Conservation (phyloP, 768 basidiomycete species). For the Tulasnella sp. region DNA sequence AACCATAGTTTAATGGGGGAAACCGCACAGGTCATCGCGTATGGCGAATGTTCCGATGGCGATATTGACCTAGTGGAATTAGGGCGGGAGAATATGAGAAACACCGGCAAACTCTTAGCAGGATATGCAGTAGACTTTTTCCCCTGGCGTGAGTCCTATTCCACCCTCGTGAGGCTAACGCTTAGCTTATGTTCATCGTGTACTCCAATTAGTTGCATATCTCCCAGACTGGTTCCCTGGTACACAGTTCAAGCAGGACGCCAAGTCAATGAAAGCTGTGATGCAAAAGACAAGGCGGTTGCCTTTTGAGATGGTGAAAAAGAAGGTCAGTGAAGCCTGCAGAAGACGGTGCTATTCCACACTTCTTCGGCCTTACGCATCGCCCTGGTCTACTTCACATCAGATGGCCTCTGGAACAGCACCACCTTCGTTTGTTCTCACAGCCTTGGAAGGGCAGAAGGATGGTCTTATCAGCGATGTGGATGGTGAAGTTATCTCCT, state of each 20-base stretch:
- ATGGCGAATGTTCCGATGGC: neutral
- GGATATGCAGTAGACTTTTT: too few species aligned
- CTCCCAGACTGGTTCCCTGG: neutral
- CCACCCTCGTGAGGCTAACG: too few species aligned
- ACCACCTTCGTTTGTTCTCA: too few species aligned
- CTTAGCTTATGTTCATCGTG: neutral
- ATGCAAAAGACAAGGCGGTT: neutral
- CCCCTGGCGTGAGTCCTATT: too few species aligned
- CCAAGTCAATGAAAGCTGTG: neutral
- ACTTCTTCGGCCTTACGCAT: neutral
- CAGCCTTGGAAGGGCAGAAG: too few species aligned
- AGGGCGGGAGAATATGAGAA: too few species aligned
- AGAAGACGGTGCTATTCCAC: neutral
- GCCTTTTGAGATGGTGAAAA: neutral
- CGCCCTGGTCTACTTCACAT: neutral
- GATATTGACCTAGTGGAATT: neutral
- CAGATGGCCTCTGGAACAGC: too few species aligned
- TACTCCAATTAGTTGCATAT: neutral
- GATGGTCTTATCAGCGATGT: too few species aligned
- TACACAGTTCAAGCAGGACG: neutral
- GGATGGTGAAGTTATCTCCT: neutral
- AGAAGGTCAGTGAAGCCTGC: neutral
- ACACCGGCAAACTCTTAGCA: too few species aligned
- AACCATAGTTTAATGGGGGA: conserved; percentile 1
- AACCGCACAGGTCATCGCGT: neutral